A percentile compares a stretch with the other conserved stretches of the same genome.
Evolutionary conservation across 2,329 filamentous ascomycete genomes (phyloP).

Genomic region (Xylaria arbuscula): DNA sequence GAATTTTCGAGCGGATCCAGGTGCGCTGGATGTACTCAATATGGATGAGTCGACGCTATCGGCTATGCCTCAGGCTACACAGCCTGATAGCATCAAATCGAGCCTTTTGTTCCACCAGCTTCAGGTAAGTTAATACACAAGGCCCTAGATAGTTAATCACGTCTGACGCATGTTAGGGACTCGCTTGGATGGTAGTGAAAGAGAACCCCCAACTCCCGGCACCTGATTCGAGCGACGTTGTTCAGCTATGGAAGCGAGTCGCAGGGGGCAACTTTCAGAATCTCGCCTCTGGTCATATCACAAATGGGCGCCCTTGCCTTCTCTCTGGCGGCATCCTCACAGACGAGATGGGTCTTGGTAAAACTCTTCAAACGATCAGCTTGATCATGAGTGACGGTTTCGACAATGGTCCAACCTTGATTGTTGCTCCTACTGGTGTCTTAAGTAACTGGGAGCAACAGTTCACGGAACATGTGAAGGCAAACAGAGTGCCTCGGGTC

Average conservation of each 20-base stretch:
- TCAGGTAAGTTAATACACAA: constrained; percentile 55
- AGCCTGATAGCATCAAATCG: constrained; percentile 73
- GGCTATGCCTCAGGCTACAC: constrained; percentile 76
- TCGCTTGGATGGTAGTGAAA: constrained; percentile 83
- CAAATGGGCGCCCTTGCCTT: constrained; percentile 66
- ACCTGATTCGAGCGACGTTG: constrained; percentile 67
- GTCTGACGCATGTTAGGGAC: constrained; percentile 64
- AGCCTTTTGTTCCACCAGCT: constrained; percentile 82
- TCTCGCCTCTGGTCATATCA: constrained; percentile 77
- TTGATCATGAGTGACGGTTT: constrained; percentile 70
- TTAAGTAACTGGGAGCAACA: constrained; percentile 93
- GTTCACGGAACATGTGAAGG: constrained; percentile 76
- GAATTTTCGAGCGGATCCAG: constrained; percentile 71
- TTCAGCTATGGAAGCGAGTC: constrained; percentile 81
- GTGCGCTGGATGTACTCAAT: constrained; percentile 76
- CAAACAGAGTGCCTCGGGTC: constrained; percentile 71
- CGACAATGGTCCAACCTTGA: constrained; percentile 73
- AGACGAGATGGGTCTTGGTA: constrained; percentile 93
- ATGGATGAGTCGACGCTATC: constrained; percentile 76
- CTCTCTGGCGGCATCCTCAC: constrained; percentile 86
- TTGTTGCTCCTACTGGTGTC: constrained; percentile 83
- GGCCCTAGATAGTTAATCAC: constrained; percentile 4
- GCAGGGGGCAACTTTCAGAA: constrained; percentile 66
- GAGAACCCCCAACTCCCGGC: constrained; percentile 76
- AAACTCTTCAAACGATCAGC: constrained; percentile 87